Percentiles rank a stretch among this genome's conserved stretches.
phyloP scores from a whole-genome alignment of 2,329 filamentous ascomycete genomes.

The Talaromyces sp. region DNA sequence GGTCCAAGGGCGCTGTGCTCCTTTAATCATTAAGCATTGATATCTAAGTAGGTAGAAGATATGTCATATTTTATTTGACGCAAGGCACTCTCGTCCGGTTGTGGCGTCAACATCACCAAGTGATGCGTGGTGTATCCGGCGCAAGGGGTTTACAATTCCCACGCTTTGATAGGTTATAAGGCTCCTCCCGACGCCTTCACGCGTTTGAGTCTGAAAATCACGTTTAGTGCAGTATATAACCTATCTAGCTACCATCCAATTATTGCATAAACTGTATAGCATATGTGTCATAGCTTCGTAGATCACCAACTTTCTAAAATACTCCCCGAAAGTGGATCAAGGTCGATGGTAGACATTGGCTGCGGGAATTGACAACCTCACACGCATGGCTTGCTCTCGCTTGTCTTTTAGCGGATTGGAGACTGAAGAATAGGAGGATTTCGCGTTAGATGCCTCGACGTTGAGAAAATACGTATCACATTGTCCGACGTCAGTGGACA shows the following conservation, averaged over 20 bases:
- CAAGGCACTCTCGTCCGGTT: not conserved
- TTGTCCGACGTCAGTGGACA: not conserved
- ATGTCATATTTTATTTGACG: constrained; percentile 4
- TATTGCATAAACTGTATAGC: not conserved
- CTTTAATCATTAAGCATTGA: not conserved
- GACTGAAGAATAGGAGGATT: not conserved
- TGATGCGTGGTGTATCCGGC: constrained; percentile 4
- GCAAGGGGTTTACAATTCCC: constrained; percentile 6
- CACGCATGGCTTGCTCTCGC: not conserved
- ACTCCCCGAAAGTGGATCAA: constrained; percentile 8
- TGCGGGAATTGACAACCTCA: not conserved
- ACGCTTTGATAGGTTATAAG: not conserved
- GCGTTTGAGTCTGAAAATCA: not conserved
- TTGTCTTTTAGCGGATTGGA: not conserved
- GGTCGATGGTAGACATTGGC: not conserved
- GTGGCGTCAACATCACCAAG: not conserved
- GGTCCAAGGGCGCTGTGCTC: not conserved
- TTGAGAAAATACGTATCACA: not conserved
- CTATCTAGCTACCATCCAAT: not conserved
- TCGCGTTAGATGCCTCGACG: not conserved
- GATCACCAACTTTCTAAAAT: constrained; percentile 1
- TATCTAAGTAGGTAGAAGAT: not conserved
- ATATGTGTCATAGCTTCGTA: constrained; percentile 2
- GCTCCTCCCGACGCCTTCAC: not conserved
- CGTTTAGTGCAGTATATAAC: not conserved